Conservation (phyloP, 2,329 filamentous ascomycete species). For the Pyricularia grisea region DNA sequence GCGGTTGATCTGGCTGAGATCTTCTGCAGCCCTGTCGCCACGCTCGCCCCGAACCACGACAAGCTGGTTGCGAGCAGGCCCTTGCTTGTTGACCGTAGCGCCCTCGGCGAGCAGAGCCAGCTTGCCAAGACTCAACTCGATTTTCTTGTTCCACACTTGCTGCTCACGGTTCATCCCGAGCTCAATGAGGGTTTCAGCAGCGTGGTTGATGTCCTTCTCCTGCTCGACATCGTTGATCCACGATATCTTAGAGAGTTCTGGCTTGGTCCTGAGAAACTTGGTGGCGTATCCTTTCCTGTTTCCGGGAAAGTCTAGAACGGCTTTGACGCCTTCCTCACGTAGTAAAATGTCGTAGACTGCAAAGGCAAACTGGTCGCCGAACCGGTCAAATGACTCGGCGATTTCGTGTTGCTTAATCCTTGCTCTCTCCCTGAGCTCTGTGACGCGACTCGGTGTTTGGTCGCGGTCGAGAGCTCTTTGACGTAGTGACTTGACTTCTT, state of each 20-base stretch:
- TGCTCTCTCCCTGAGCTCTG: slow-evolving; percentile 31
- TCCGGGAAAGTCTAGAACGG: slow-evolving; percentile 60
- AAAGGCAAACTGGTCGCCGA: slow-evolving; percentile 58
- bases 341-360: slow-evolving; percentile 77
- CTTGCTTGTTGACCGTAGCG: slow-evolving; percentile 15
- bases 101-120: slow-evolving; percentile 60
- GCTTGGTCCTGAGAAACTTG: slow-evolving; percentile 63
- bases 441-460: slow-evolving; percentile 22
- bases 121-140: slow-evolving; percentile 84
- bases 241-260: slow-evolving; percentile 65
- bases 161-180: slow-evolving; percentile 64
- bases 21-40: slow-evolving; percentile 9
- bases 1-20: slow-evolving; percentile 41
- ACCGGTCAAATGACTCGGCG: slow-evolving; percentile 48
- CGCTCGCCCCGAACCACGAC: slow-evolving; percentile 7
- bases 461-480: slow-evolving; percentile 23
- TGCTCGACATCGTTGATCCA: slow-evolving; percentile 91
- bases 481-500: slow-evolving; percentile 36
- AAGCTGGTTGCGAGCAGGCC: slow-evolving; percentile 10
- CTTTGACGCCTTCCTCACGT: slow-evolving; percentile 52
- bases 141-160: slow-evolving; percentile 86
- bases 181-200: slow-evolving; percentile 60
- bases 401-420: slow-evolving; percentile 38
- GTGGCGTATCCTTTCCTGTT: slow-evolving; percentile 66
- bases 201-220: slow-evolving; percentile 65